Evolutionary conservation across 2,329 filamentous ascomycete genomes (phyloP), one percentile per base, ranked within the genome.

Genomic region (Neonectria faginata): DNA sequence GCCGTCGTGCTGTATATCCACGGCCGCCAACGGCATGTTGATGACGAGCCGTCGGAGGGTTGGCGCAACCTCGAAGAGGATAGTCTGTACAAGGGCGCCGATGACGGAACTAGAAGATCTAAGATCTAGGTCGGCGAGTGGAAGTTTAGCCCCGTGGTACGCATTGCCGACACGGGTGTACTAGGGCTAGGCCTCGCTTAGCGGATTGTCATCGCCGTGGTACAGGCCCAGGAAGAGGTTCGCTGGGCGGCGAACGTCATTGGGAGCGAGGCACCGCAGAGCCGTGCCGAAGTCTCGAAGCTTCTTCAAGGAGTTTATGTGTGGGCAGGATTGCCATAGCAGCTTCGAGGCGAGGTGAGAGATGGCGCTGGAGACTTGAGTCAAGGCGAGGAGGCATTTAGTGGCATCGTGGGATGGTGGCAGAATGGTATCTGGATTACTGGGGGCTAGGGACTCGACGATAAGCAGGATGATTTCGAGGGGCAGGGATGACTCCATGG

Each of bases 371-470:
- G 54, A 62, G n/a, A 50, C 42, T 22, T 42, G 48, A 20, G 60
- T 58, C 48, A 62, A 45, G 48, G 54, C 60, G 18, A 62, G 41
- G 7, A 62, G 60, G n/a, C 41, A 58, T 42, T 58, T 53, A n/a
- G 60, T 58, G 20, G 48, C 51, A 29, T 52, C 39, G 33, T 62
- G 60, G 20, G 54, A 62, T 9, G 54, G 41, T 12, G 60, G 48
- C 22, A 62, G 60, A 11, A 58, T 62, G 33, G 57, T 50, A 54
- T 62, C 20, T 41, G 56, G 48, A 48, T 58, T 54, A 54, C 48
- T 48, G 41, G 60, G 60, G 25, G 57, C 29, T 44, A 62, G 44
- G n/a, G 18, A 33, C 14, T 58, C 60, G 33, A 57, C 39, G 12
- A 58, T 42, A 48, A 58, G 54, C 12, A 62, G 31, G 8, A 52